These are phyloP conservation scores for Rugosomyces carneus DNA, from an alignment of 1,284 basidiomycete species.

Conservation along the genomic window DNA sequence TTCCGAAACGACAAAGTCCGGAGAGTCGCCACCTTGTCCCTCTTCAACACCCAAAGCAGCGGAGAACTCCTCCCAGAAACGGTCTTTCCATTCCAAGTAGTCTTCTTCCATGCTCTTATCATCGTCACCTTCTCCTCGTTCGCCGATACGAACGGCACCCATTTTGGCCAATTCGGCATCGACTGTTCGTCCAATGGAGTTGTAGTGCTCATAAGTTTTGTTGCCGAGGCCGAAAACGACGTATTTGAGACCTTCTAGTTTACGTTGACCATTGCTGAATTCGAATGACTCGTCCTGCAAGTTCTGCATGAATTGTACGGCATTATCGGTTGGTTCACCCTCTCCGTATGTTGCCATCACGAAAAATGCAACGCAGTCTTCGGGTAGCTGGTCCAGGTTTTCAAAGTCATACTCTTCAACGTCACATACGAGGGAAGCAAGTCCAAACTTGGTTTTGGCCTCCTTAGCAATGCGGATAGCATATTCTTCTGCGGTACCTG, in stretches of 20 bases:
- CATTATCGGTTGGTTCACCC: constrained; percentile 98
- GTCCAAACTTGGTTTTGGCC: constrained; percentile 89
- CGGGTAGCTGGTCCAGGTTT: constrained; percentile 87
- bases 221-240: constrained; percentile 95
- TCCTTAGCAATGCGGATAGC: constrained; percentile 91
- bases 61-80: constrained; percentile 90
- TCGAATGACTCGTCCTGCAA: constrained; percentile 81
- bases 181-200: constrained; percentile 79
- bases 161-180: constrained; percentile 73
- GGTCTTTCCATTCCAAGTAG: constrained; percentile 99
- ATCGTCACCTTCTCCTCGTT: constrained; percentile 94
- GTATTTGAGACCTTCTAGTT: constrained; percentile 86
- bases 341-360: constrained; percentile 98
- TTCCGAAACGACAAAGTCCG: constrained; percentile 91
- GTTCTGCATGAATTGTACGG: constrained; percentile 93
- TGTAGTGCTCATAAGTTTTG: constrained; percentile 95
- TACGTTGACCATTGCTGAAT: constrained; percentile 76
- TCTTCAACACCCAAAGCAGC: constrained; percentile 85
- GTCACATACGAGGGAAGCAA: constrained; percentile 90
- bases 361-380: constrained; percentile 85
- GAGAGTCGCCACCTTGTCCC: constrained; percentile 91
- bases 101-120: constrained; percentile 99
- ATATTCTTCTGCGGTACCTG: constrained; percentile 95
- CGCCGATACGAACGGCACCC: constrained; percentile 85
- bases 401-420: constrained; percentile 98